Base-by-base conservation (phyloP, 2,329 filamentous ascomycete species). In the Exophiala spinifera region DNA sequence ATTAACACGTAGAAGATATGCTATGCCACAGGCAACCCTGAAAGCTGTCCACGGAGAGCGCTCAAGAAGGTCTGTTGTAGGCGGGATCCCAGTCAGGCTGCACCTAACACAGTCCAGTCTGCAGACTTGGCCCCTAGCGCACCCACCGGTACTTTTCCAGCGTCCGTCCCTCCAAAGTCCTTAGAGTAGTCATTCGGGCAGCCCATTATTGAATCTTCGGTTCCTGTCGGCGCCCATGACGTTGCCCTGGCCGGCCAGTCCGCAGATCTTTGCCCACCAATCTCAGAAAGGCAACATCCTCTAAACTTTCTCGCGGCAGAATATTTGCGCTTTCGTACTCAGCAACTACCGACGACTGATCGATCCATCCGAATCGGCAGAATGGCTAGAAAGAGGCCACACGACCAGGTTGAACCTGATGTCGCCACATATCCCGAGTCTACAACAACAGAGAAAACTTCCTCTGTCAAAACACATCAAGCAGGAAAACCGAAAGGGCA, bases 321-420 rank as follows among this genome's bases (percentile, higher is more conserved):
- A 21, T 14, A 44, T 44, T 44, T 44, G 10, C 23, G 23, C 17
- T 7, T 21, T 47, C 25, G 3, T 11, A 47, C 14, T 36, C 21
- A 37, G 15, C 13, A 23, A 10, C 23, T n/a, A 14, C 20, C 34
- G 8, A 5, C 28, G 49, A 45, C 31, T 34, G 19, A 28, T 19
- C 31, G 11, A 28, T 36, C 21, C 20, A 8, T 25, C 39, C 37
- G 46, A 8, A 45, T 14, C 25, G 33, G 34, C 39, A 33, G 8
- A n/a, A 62, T 62, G 57, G 37, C 55, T 31, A 51, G 59, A 25
- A 62, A 62, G 51, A 60, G 60, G 39, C 59, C 61, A 46, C 33
- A 46, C 14, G 55, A 61, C 40, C 49, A 53, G 23, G 52, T 50
- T 20, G 57, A 46, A 21, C 44, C 45, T 15, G 45, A 39, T 23